phyloP scores from a whole-genome alignment of 768 basidiomycete species.

The Jaapia argillacea region DNA sequence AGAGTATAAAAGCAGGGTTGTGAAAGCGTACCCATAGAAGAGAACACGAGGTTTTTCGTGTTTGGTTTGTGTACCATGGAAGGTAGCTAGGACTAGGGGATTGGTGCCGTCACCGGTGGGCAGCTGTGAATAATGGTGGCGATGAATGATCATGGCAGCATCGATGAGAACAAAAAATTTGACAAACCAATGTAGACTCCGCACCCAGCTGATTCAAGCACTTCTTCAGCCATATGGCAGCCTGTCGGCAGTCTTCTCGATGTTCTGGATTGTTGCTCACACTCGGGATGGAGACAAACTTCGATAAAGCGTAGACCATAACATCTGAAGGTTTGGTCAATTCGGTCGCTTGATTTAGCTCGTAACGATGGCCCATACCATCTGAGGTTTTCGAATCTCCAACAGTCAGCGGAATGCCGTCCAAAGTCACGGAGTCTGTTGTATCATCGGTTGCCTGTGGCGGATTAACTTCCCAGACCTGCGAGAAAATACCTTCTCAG shows the following conservation, averaged over 20 bases:
- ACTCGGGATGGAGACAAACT: slow-evolving; percentile 83
- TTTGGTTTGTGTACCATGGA: slow-evolving; percentile 57
- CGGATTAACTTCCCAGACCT: slow-evolving; percentile 30
- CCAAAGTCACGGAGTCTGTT: no score
- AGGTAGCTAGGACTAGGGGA: slow-evolving; percentile 86
- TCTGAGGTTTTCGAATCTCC: background rate
- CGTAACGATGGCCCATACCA: no score
- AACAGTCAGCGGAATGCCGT: slow-evolving; percentile 3
- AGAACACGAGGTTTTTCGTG: slow-evolving; percentile 60
- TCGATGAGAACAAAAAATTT: background rate
- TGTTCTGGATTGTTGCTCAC: slow-evolving; percentile 60
- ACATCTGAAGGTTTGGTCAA: slow-evolving; percentile 49
- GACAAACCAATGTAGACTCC: slow-evolving; percentile 56
- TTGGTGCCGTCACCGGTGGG: slow-evolving; percentile 69
- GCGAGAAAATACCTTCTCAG: background rate
- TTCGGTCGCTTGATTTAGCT: no score
- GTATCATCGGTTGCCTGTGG: slow-evolving; percentile 5
- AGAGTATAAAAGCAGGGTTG: background rate
- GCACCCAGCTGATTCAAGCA: slow-evolving; percentile 86
- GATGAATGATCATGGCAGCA: background rate
- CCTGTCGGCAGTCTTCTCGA: slow-evolving; percentile 86
- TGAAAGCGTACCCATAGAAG: slow-evolving; percentile 69
- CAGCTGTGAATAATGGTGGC: slow-evolving; percentile 37
- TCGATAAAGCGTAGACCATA: slow-evolving; percentile 69
- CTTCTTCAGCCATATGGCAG: slow-evolving; percentile 87